A percentile compares a stretch with the other conserved stretches of the same genome.
Conservation (phyloP, 1,284 basidiomycete species). For the Moesziomyces globuligerus region DNA sequence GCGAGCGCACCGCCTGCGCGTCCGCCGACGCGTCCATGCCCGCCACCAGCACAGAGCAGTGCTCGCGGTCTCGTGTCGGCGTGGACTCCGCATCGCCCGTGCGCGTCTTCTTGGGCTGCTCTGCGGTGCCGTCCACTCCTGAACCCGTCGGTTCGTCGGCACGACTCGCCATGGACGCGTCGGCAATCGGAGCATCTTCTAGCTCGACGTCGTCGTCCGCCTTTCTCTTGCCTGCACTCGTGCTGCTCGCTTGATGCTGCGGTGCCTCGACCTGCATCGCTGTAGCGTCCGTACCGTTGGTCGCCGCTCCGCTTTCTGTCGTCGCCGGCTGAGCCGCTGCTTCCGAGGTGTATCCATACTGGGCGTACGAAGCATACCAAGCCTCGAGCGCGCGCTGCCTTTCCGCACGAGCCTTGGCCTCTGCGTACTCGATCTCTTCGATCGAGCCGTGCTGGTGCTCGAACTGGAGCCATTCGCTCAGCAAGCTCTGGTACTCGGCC, state of each 20-base stretch:
- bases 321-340: slow-evolving; percentile 5
- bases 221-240: slow-evolving; percentile 44
- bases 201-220: slow-evolving; percentile 28
- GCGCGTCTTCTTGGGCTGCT: slow-evolving; percentile 49
- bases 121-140: slow-evolving; percentile 1
- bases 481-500: slow-evolving; percentile 73
- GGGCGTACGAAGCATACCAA: slow-evolving; percentile 46
- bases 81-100: slow-evolving; percentile 31
- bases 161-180: slow-evolving; percentile 18
- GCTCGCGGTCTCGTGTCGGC: slow-evolving; percentile 82
- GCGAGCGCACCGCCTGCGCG: slow-evolving; percentile 75
- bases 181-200: slow-evolving; percentile 19
- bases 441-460: slow-evolving; percentile 84
- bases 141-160: neutral
- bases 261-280: slow-evolving; percentile 26
- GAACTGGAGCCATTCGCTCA: slow-evolving; percentile 86
- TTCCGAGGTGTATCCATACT: slow-evolving; percentile 73
- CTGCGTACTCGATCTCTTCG: slow-evolving; percentile 76
- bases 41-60: slow-evolving; percentile 87
- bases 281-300: slow-evolving; percentile 6
- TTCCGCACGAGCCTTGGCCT: slow-evolving; percentile 58
- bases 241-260: neutral
- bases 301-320: neutral
- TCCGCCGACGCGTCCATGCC: slow-evolving; percentile 74
- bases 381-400: slow-evolving; percentile 72